A percentile compares a stretch with the other conserved stretches of the same genome.
Conservation (phyloP, 2,329 filamentous ascomycete species). For the Dactylellina cionopaga region DNA sequence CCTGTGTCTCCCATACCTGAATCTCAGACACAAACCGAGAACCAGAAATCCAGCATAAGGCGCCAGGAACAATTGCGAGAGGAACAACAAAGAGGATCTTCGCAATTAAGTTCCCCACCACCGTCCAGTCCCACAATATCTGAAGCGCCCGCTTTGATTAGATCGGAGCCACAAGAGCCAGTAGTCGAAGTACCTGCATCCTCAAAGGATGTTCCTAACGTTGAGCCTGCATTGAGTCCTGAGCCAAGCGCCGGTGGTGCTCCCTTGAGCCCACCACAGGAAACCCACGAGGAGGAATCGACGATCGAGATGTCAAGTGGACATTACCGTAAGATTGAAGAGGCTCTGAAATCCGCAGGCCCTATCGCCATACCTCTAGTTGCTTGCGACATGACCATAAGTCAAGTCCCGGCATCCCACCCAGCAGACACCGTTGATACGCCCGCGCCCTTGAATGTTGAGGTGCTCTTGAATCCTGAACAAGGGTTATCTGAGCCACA, state of each 20-base stretch:
- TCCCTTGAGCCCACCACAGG: conserved; percentile 38
- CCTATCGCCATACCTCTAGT: conserved; percentile 24
- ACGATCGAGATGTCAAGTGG: conserved; percentile 37
- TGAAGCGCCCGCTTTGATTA: background rate
- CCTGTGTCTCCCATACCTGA: conserved; percentile 40
- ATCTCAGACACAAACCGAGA: conserved; percentile 15
- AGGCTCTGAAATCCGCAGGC: conserved; percentile 20
- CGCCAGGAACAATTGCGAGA: conserved; percentile 37
- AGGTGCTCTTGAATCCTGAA: background rate
- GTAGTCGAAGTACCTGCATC: conserved; percentile 38
- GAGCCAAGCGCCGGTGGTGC: conserved; percentile 11
- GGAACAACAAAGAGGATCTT: conserved; percentile 37
- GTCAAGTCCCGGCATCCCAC: conserved; percentile 32
- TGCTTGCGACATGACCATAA: conserved; percentile 9
- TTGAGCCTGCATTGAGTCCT: background rate
- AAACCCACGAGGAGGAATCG: conserved; percentile 35
- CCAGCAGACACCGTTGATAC: conserved; percentile 4
- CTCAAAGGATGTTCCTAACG: conserved; percentile 5
- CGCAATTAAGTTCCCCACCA: conserved; percentile 44
- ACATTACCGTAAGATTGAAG: conserved; percentile 35
- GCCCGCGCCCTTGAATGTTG: background rate
- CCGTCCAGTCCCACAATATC: conserved; percentile 38
- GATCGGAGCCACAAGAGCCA: conserved; percentile 3
- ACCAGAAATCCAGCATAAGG: conserved; percentile 19
- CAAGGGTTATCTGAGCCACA: background rate